phyloP scores from a whole-genome alignment of 2,329 filamentous ascomycete genomes.

The Lasiodiplodia hormozganensis region DNA sequence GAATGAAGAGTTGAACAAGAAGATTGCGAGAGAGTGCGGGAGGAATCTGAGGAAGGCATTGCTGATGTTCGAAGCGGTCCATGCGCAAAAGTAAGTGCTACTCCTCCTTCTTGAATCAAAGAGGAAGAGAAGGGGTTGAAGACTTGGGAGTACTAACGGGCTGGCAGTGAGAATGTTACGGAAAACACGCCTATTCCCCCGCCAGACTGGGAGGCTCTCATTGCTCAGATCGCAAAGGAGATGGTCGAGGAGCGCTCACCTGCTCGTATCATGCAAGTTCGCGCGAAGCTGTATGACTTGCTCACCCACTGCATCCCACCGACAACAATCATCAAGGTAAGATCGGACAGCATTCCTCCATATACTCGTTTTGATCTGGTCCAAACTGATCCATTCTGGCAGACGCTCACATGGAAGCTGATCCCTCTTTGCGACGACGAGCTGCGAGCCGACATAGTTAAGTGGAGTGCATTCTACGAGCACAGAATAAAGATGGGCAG shows the following conservation, averaged over 20 bases:
- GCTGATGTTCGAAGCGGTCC: slow-evolving; percentile 96
- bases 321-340: slow-evolving; percentile 85
- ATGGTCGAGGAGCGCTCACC: slow-evolving; percentile 95
- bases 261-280: slow-evolving; percentile 82
- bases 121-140: no score
- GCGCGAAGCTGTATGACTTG: slow-evolving; percentile 95
- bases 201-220: slow-evolving; percentile 95
- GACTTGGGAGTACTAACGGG: neutral
- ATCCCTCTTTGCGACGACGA: slow-evolving; percentile 86
- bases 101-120: neutral
- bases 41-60: slow-evolving; percentile 88
- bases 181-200: slow-evolving; percentile 90
- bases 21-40: slow-evolving; percentile 89
- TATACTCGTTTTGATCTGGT: neutral
- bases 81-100: slow-evolving; percentile 85
- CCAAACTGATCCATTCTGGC: neutral
- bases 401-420: slow-evolving; percentile 90
- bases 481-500: slow-evolving; percentile 89
- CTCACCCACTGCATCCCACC: slow-evolving; percentile 96
- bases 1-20: slow-evolving; percentile 75
- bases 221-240: slow-evolving; percentile 87
- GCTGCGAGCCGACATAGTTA: slow-evolving; percentile 89
- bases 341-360: neutral
- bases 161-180: slow-evolving; percentile 80
- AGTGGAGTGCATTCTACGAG: slow-evolving; percentile 97